Conservation (phyloP, 2,329 filamentous ascomycete species). For the Sphaerostilbella broomeana region DNA sequence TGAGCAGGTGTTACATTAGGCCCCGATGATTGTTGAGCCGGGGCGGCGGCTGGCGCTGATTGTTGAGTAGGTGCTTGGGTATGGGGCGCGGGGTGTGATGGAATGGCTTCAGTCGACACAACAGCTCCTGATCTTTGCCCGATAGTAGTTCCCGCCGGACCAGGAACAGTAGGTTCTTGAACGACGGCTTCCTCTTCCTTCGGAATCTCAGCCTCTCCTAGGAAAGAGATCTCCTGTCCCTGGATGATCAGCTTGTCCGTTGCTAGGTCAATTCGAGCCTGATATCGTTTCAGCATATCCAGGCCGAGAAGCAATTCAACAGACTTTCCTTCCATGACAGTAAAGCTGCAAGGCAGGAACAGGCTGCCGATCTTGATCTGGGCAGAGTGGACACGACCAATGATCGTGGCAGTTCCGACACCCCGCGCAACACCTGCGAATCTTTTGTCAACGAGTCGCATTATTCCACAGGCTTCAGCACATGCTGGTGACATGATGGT, state of each 20-base stretch:
- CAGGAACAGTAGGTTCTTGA: slow-evolving; percentile 76
- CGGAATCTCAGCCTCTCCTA: slow-evolving; percentile 92
- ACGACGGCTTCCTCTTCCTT: slow-evolving; percentile 70
- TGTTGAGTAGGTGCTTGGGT: slow-evolving; percentile 20
- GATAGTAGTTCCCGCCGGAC: slow-evolving; percentile 83
- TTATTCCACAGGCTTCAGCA: slow-evolving; percentile 88
- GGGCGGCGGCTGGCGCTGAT: slow-evolving; percentile 22
- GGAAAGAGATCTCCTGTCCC: slow-evolving; percentile 78
- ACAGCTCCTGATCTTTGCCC: slow-evolving; percentile 78
- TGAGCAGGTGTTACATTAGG: slow-evolving; percentile 52
- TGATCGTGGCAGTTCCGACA: slow-evolving; percentile 88
- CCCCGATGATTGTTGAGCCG: slow-evolving; percentile 22
- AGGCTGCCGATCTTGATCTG: slow-evolving; percentile 88
- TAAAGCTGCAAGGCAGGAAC: slow-evolving; percentile 90
- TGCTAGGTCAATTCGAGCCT: slow-evolving; percentile 82
- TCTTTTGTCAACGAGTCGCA: slow-evolving; percentile 87
- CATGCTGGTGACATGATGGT: slow-evolving; percentile 98
- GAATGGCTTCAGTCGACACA: slow-evolving; percentile 25
- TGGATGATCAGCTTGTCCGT: slow-evolving; percentile 83
- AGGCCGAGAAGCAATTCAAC: slow-evolving; percentile 89
- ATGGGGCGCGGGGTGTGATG: slow-evolving; percentile 16
- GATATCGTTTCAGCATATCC: slow-evolving; percentile 95
- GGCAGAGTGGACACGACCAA: slow-evolving; percentile 90
- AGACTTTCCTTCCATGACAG: slow-evolving; percentile 97
- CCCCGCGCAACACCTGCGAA: slow-evolving; percentile 89